Evolutionary conservation across 148 eudicot genomes (phyloP), one percentile per base, ranked within the genome.

Genomic region (Vaccinium darrowii): DNA sequence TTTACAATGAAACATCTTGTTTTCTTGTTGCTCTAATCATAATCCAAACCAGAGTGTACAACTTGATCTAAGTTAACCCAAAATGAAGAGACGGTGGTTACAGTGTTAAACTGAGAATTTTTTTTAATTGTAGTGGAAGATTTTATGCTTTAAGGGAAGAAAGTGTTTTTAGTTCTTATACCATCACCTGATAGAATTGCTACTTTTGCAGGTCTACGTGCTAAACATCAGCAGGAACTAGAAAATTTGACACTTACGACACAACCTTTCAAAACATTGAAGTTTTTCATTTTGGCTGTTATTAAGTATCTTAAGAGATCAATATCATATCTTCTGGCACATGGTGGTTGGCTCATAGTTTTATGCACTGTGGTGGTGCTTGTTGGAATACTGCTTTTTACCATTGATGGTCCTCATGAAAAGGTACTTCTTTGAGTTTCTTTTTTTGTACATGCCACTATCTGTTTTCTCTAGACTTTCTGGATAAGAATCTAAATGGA

Each of bases 401-500:
- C 92, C 80, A 82, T 88, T 79, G 93, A 91, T 86, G 98, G 96
- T 81, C 92, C 98, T 84, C 98, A 94, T 88, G 99, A 86, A 86
- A 94, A 94, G 99, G 99, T 97, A 92, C 83, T 77, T n/a, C n/a
- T n/a, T 36, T 15, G 47, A 6, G 33, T 12, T 30, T 30, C 14
- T 73, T 52, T 7, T 4, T 47, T 30, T n/a, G 14, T 54, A 39
- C 75, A n/a, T 71, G 19, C 36, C 14, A 54, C 1, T n/a, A 4
- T 75, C 33, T 74, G 75, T 27, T 4, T 12, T 58, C 2, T 50
- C 73, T 23, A 33, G 12, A 27, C 36, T 67, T 53, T 53, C 13
- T 53, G 3, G 15, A 67, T 67, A 27, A 67, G 73, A 67, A 67
- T 67, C 69, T 63, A 63, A 62, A 62, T 0, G 3, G 69, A n/a